Evolutionary conservation across 495 filamentous ascomycete genomes (phyloP).

Genomic region (Rhypophila decipiens): DNA sequence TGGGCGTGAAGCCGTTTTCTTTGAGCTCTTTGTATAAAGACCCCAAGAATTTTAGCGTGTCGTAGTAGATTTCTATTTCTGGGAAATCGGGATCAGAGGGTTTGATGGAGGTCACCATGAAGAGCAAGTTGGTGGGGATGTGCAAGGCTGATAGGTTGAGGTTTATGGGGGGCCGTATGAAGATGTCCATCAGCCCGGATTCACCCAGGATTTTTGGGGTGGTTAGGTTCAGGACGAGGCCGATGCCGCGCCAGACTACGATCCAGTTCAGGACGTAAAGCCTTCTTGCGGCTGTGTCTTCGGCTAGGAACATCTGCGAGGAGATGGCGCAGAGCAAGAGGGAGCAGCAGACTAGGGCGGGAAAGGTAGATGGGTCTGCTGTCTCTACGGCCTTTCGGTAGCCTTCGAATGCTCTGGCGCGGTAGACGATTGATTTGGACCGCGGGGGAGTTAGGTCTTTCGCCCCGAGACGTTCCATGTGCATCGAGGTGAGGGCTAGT

Average conservation of each 20-base stretch:
- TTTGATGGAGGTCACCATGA: slow-evolving; percentile 35
- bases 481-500: slow-evolving; percentile 40
- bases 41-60: slow-evolving; percentile 33
- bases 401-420: slow-evolving; percentile 32
- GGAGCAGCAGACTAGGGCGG: slow-evolving; percentile 36
- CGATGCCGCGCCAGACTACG: slow-evolving; percentile 39
- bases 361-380: slow-evolving; percentile 29
- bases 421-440: slow-evolving; percentile 27
- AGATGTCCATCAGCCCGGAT: slow-evolving; percentile 28
- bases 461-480: slow-evolving; percentile 6
- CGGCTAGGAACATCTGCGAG: slow-evolving; percentile 35
- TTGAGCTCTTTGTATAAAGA: slow-evolving; percentile 36
- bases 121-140: slow-evolving; percentile 36
- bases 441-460: slow-evolving; percentile 5
- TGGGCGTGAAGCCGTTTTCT: slow-evolving; percentile 26
- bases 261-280: slow-evolving; percentile 42
- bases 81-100: slow-evolving; percentile 26
- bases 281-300: slow-evolving; percentile 22
- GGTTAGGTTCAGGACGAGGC: slow-evolving; percentile 32
- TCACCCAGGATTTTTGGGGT: slow-evolving; percentile 10
- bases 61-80: slow-evolving; percentile 26
- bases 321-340: slow-evolving; percentile 35
- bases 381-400: slow-evolving; percentile 39
- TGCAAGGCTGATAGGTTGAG: slow-evolving; percentile 24
- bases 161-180: slow-evolving; percentile 35